Percentiles rank a stretch among this genome's conserved stretches.
phyloP scores from a whole-genome alignment of 345 rosid species.

The Eucalyptus brandiana region DNA sequence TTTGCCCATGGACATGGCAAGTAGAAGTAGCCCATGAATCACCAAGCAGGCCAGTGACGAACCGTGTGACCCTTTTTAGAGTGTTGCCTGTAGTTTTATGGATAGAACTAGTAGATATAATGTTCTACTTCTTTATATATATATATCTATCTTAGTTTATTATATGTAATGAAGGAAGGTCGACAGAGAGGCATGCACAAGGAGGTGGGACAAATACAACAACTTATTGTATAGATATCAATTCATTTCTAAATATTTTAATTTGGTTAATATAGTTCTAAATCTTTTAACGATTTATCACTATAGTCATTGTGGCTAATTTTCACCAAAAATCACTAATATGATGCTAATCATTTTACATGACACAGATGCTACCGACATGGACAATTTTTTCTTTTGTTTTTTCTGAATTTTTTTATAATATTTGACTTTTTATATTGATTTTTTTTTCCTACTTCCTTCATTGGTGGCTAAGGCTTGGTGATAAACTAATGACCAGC shows the following conservation, averaged over 20 bases:
- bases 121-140: background rate
- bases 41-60: background rate
- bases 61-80: background rate
- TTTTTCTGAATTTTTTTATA: rapidly evolving
- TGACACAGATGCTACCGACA: rapidly evolving
- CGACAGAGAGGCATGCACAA: background rate
- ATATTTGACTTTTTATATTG: too few species aligned
- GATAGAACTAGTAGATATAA: background rate
- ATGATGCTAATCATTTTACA: rapidly evolving
- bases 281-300: rapidly evolving
- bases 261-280: too few species aligned
- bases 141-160: background rate
- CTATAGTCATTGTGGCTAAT: rapidly evolving
- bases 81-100: background rate
- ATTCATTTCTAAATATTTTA: rapidly evolving
- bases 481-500: rapidly evolving
- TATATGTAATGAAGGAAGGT: background rate
- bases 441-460: too few species aligned
- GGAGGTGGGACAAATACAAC: background rate
- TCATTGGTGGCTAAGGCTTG: rapidly evolving
- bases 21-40: background rate
- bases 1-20: background rate
- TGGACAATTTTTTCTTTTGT: too few species aligned
- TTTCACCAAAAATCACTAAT: too few species aligned
- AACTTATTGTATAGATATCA: background rate